Conservation (phyloP, 441 rosid genomes). For the Populus hybrid region DNA sequence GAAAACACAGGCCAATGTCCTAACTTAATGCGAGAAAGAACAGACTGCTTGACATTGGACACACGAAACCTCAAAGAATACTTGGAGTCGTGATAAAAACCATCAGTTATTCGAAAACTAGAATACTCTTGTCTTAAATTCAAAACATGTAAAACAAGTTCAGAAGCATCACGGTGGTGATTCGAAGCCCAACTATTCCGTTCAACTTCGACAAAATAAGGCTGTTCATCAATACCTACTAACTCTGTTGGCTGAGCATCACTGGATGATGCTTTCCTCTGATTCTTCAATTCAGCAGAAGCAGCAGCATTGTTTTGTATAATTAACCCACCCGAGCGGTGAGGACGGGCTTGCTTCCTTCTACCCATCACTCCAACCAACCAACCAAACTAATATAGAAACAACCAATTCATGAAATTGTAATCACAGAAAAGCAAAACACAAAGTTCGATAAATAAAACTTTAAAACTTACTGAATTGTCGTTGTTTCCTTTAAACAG, state of each 20-base stretch:
- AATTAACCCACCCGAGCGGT: constrained; percentile 53
- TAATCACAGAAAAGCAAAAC: not conserved
- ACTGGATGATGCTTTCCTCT: constrained; percentile 18
- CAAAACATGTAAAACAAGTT: constrained; percentile 59
- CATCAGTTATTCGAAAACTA: constrained; percentile 35
- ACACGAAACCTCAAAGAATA: constrained; percentile 67
- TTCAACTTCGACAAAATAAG: constrained; percentile 58
- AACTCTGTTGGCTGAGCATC: constrained; percentile 22
- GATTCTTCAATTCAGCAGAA: constrained; percentile 28
- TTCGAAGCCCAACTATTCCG: constrained; percentile 39
- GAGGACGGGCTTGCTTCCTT: constrained; percentile 82
- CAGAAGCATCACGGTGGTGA: constrained; percentile 78
- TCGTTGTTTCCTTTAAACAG: not conserved
- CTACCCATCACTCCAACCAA: constrained; percentile 69
- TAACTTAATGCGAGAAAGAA: constrained; percentile 63
- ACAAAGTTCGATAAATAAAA: not conserved
- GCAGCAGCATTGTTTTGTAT: constrained; percentile 30
- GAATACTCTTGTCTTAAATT: constrained; percentile 38
- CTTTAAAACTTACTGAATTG: not conserved
- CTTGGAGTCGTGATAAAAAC: constrained; percentile 35
- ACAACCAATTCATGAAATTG: not conserved
- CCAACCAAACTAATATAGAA: not conserved
- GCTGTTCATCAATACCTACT: constrained; percentile 36
- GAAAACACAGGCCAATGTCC: constrained; percentile 90
- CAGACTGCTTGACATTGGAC: constrained; percentile 42